phyloP scores from a whole-genome alignment of 169 alveolate genomes.

The Perkinsus chesapeaki region DNA sequence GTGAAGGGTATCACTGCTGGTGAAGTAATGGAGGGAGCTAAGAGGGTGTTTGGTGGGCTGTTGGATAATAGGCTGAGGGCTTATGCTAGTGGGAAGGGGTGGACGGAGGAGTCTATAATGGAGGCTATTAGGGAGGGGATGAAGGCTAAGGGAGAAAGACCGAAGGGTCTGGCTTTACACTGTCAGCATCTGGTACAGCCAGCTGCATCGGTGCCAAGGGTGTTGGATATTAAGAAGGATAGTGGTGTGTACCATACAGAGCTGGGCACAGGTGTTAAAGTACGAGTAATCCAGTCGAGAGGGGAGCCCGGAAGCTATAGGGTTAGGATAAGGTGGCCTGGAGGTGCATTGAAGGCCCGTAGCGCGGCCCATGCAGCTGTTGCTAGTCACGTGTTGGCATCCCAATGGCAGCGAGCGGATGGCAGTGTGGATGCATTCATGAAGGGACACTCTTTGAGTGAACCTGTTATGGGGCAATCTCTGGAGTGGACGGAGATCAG shows the following conservation, averaged over 20 bases:
- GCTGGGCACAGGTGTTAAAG: neutral
- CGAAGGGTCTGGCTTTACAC: neutral
- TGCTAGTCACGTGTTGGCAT: neutral
- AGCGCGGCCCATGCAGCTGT: neutral
- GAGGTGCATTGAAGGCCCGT: neutral
- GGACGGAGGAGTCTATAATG: neutral
- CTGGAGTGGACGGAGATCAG: neutral
- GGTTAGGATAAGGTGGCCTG: neutral
- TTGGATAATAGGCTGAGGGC: neutral
- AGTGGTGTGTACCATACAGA: neutral
- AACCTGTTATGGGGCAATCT: neutral
- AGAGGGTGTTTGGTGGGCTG: neutral
- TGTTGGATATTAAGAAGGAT: neutral
- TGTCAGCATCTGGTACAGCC: neutral
- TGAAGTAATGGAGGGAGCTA: neutral
- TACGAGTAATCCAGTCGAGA: neutral
- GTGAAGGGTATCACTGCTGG: neutral
- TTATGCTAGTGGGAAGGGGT: neutral
- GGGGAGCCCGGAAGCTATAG: neutral
- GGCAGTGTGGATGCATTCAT: neutral
- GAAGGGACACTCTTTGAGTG: neutral
- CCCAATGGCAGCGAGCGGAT: neutral
- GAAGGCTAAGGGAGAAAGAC: neutral
- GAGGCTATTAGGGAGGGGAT: neutral
- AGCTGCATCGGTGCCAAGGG: neutral